Percentiles rank a stretch among this genome's conserved stretches.
phyloP scores from a whole-genome alignment of 768 basidiomycete genomes.

The Rickenella mellea region DNA sequence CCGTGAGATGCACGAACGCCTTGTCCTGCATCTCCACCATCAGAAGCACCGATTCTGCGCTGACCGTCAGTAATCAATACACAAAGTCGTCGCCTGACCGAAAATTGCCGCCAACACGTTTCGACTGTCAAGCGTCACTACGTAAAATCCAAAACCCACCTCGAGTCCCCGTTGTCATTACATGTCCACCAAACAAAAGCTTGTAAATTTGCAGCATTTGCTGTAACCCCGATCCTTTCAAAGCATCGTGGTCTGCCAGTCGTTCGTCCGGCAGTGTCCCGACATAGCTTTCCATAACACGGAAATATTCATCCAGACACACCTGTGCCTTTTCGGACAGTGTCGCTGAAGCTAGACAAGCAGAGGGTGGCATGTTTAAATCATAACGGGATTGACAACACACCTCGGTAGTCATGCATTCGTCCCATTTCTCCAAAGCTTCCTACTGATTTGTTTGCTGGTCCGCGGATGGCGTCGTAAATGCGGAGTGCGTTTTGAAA shows the following conservation, averaged over 20 bases:
- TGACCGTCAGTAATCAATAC: not conserved
- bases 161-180: not conserved
- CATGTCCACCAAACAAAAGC: conserved; percentile 5
- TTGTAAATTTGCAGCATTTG: conserved; percentile 7
- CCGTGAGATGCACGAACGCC: conserved; percentile 3
- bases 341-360: not conserved
- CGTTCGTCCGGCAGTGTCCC: not conserved
- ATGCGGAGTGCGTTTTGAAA: conserved; percentile 1
- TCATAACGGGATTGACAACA: not conserved
- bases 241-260: conserved; percentile 4
- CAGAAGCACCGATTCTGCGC: conserved; percentile 3
- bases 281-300: conserved; percentile 4
- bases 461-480: conserved; percentile 3
- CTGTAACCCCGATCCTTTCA: conserved; percentile 5
- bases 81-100: not conserved
- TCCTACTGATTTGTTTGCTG: not conserved
- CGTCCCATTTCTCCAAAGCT: conserved; percentile 6
- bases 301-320: conserved; percentile 6
- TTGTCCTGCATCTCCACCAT: conserved; percentile 7
- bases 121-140: conserved; percentile 2
- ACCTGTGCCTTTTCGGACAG: conserved; percentile 4
- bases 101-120: not conserved
- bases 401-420: conserved; percentile 6
- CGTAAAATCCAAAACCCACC: not conserved
- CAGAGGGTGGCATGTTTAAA: not conserved